Evolutionary conservation across 768 basidiomycete genomes (phyloP), one percentile per base, ranked within the genome.

Genomic region (Rhizopogon roseolus): DNA sequence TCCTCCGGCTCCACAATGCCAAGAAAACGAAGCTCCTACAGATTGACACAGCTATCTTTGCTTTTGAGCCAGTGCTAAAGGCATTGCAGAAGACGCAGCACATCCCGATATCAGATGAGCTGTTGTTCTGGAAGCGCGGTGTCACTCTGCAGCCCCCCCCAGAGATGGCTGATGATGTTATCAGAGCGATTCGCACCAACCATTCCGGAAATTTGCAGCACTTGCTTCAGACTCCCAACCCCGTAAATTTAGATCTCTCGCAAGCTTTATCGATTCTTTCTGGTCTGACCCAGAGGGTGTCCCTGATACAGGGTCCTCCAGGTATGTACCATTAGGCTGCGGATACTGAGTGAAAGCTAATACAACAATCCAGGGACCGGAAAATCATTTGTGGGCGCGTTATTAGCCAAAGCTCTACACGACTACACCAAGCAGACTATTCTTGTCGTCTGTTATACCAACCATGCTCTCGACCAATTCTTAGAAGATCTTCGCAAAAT

Each of bases 391-490:
- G 78, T 85, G 32, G 84, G 84, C 1, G 80, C 81, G 0, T 67
- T 85, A 0, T 62, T 84, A 4, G 81, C 81, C 0, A 85, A 84
- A 54, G 64, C 73, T 13, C 62, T 84, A 4, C 76, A 83, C 52
- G 72, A 78, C n/a, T 64, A 62, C 49, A 76, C 76, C 0, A 16
- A 55, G 0, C 65, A 70, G 37, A 78, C 62, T 0, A 83, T 86
- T 29, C 73, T 85, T 10, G 81, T 85, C 7, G 78, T 82, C 36
- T 84, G 82, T 60, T 85, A 78, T 54, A 86, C 83, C 0, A 86
- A 86, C 54, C 84, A 86, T 55, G 84, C 84, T 0, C 73, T 86
- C 0, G 84, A 85, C 59, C 78, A 84, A 49, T 80, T 86, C 44
- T 70, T 86, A 13, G 76, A 79, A 38, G 76, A 80, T 54, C 72